Conservation (phyloP, 352 stramenopile genomes). For the Globisporangium radiosum region DNA sequence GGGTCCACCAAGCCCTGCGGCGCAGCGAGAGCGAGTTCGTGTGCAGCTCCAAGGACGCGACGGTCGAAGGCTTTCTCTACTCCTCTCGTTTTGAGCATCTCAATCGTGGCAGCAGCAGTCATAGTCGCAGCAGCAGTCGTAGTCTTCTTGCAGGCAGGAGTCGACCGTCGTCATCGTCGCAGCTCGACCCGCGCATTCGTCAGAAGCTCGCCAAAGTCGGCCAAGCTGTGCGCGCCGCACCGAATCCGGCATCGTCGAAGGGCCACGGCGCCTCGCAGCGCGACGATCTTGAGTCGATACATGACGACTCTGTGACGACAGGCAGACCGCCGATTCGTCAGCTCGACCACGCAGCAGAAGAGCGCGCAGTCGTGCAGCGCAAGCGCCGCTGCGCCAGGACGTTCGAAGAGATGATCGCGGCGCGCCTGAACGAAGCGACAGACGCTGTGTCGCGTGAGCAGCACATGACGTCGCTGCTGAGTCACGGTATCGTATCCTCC, state of each 20-base stretch:
- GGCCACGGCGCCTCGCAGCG: too few species aligned
- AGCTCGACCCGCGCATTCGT: constrained; percentile 6
- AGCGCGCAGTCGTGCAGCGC: constrained; percentile 27
- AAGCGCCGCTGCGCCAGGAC: constrained; percentile 70
- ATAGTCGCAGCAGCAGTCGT: not conserved
- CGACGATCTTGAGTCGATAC: too few species aligned
- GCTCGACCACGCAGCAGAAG: constrained; percentile 12
- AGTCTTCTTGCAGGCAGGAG: not conserved
- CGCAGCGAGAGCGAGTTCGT: constrained; percentile 51
- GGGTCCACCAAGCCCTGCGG: constrained; percentile 48
- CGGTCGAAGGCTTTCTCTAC: constrained; percentile 44
- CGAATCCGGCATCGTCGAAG: not conserved
- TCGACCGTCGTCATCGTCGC: constrained; percentile 16
- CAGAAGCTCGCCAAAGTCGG: constrained; percentile 14
- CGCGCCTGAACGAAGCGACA: constrained; percentile 20
- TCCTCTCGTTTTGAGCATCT: constrained; percentile 46
- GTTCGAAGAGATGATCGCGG: constrained; percentile 71
- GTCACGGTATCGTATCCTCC: constrained; percentile 63
- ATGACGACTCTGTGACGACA: not conserved
- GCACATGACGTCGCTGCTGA: constrained; percentile 33
- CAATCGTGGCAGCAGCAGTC: constrained; percentile 4
- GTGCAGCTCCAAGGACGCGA: constrained; percentile 38
- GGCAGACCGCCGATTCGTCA: constrained; percentile 5
- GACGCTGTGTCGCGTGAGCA: constrained; percentile 4
- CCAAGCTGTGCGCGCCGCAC: not conserved